Base-by-base conservation (phyloP, 2,329 filamentous ascomycete genomes). In the Truncatella angustata region DNA sequence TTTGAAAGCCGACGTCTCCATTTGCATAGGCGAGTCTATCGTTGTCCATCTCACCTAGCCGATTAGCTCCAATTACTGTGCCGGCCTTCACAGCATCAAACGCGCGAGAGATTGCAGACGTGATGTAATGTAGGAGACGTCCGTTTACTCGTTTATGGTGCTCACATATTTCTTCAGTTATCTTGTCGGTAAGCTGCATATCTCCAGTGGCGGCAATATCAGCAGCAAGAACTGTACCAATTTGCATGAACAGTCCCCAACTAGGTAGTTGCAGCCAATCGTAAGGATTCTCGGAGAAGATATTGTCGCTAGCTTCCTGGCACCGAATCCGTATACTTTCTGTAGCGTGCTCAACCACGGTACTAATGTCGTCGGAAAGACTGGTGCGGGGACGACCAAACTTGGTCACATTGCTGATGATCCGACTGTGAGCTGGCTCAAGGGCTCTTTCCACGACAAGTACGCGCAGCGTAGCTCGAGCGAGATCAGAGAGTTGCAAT, bases 361-460 rank as follows among this genome's bases (percentile, higher is more conserved):
- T 83, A 11, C 73, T 69, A 50, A 81, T 73, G 49, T 81, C 77
- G 51, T 85, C 81, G 9, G 78, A 76, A 2, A 82, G 59, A 10
- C 71, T 61, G 3, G 76, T 75, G n/a, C 71, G 60, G 9, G 65
- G 67, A 26, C 82, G 76, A 34, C 79, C 76, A 60, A 73, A 80
- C 40, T 69, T 53, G 28, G 70, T 69, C 23, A 21, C 43, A 28
- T 34, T 45, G 18, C 24, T 12, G 11, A 12, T 21, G 9, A 26
- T 20, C 6, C n/a, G 11, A 21, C 20, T 23, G 12, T 18, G 6
- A 9, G 4, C 32, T 56, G 54, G 20, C 14, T 68, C 71, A 11
- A 87, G 60, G 3, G 84, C 84, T 48, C 79, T 73, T 60, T 89
- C 85, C 16, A 79, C 82, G 20, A 87, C 84, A 4, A 88, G 72